These are phyloP conservation scores for Gigaspora rosea DNA, from an alignment of 192 early-diverging fungal species.

Conservation along the genomic window DNA sequence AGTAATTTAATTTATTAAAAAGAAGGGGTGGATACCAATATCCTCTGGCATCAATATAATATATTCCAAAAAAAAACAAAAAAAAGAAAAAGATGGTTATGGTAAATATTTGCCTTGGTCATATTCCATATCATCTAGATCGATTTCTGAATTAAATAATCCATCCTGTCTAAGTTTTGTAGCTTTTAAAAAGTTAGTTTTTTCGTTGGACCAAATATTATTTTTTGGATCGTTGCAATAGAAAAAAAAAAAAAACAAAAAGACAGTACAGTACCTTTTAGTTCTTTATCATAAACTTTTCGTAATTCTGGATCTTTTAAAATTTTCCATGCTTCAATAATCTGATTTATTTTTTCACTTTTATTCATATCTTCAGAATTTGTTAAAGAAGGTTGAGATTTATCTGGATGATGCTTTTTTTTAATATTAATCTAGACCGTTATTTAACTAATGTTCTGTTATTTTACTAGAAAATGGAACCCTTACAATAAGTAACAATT, in stretches of 20 bases:
- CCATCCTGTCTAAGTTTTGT: conserved; percentile 45
- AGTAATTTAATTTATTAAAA: no score
- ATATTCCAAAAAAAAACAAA: no score
- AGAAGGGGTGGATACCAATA: no score
- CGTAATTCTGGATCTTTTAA: conserved; percentile 48
- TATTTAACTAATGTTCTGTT: neutral
- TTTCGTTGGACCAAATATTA: neutral
- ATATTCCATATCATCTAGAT: conserved; percentile 82
- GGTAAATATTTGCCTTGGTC: conserved; percentile 43
- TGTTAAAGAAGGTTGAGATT: neutral
- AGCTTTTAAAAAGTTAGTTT: conserved; percentile 16
- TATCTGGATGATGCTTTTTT: conserved; percentile 32
- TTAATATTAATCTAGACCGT: neutral
- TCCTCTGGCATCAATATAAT: no score
- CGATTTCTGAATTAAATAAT: conserved; percentile 71
- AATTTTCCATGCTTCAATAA: conserved; percentile 60
- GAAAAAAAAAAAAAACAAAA: neutral
- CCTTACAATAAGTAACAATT: conserved; percentile 52
- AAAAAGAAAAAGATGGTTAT: no score
- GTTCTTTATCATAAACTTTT: conserved; percentile 52
- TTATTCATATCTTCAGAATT: neutral
- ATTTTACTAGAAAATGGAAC: neutral
- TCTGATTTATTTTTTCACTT: conserved; percentile 38
- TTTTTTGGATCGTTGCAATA: neutral
- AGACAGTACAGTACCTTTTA: conserved; percentile 42